Base-by-base conservation (phyloP, 225 moss, liverwort and hornwort genomes). In the Marchantia polymorpha region DNA sequence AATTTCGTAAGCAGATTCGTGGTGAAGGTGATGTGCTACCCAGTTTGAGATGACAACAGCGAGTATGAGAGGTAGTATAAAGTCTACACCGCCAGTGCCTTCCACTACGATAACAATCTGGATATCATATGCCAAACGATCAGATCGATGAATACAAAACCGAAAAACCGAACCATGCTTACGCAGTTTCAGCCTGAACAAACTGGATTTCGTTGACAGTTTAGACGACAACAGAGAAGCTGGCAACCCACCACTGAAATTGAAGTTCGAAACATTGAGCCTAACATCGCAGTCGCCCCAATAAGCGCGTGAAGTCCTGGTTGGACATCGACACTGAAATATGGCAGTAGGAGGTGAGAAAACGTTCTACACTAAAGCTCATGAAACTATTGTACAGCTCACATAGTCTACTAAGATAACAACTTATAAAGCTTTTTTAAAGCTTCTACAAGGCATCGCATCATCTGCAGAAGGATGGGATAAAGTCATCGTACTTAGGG, bases 91-190 rank as follows among this genome's bases (percentile, higher is more conserved):
- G 55, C 91, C 91, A 79, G 94, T 94, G 13, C 89, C 94, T 85
- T 94, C 94, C 83, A 90, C 87, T 81, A 94, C 85, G 49, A 94
- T 94, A 25, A 92, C 94, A 73, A 94, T 90, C 91, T 92, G 84
- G 46, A 81, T 2, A 58, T 12, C 63, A 73, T 11, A 56, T 46
- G 26, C 13, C 12, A 59, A 47, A 8, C 8, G 26, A 64, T 73
- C 51, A 61, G 50, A 15, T 14, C 30, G 46, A 39, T 30, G 39
- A 56, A 25, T 51, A 7, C 0, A 10, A 49, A 66, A 30, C 2
- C 5, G 66, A 25, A 66, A 0, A 30, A 5, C 54, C 74, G 52
- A 69, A 69, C 6, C 15, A 16, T 16, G 3, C 0, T 49, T 22
- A 54, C 26, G 23, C 30, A 11, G 46, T 69, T 69, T 47, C 47